These are phyloP conservation scores for Phytophthora pinifolia DNA, from an alignment of 352 stramenopile genomes.

Conservation along the genomic window DNA sequence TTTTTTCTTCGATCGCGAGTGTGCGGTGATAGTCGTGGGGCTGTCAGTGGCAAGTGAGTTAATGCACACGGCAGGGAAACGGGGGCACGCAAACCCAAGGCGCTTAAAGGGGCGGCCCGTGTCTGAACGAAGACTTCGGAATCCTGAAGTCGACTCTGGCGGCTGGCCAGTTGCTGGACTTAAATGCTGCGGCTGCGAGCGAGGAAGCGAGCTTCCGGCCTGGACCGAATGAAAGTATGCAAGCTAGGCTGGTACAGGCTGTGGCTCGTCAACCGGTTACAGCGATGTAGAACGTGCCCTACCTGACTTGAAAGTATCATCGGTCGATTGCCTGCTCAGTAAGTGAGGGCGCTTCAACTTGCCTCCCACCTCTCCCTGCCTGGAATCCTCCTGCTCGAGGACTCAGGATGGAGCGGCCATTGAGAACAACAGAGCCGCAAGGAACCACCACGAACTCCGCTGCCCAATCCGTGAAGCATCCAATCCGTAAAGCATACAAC, in stretches of 20 bases:
- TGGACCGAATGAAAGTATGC: conserved; percentile 1
- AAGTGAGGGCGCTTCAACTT: too few species aligned
- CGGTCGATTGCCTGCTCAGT: background rate
- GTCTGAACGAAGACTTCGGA: too few species aligned
- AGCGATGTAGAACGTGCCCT: background rate
- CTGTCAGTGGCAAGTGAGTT: conserved; percentile 3
- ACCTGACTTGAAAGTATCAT: conserved; percentile 8
- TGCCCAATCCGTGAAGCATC: too few species aligned
- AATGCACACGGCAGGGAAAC: background rate
- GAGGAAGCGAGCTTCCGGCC: background rate
- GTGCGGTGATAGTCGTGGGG: background rate
- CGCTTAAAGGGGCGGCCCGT: background rate
- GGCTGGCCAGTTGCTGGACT: conserved; percentile 15
- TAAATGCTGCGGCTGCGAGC: conserved; percentile 12
- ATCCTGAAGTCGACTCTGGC: too few species aligned
- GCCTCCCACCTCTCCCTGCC: too few species aligned
- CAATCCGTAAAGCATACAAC: too few species aligned
- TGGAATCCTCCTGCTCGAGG: too few species aligned
- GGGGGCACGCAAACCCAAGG: background rate
- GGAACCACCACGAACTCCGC: background rate
- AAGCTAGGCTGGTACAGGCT: background rate
- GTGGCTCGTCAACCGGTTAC: background rate
- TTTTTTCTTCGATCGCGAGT: conserved; percentile 14
- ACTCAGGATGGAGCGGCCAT: background rate
- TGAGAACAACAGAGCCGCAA: background rate